Evolutionary conservation across 257 asterid species (phyloP).

Genomic region (Solanum tarijense): DNA sequence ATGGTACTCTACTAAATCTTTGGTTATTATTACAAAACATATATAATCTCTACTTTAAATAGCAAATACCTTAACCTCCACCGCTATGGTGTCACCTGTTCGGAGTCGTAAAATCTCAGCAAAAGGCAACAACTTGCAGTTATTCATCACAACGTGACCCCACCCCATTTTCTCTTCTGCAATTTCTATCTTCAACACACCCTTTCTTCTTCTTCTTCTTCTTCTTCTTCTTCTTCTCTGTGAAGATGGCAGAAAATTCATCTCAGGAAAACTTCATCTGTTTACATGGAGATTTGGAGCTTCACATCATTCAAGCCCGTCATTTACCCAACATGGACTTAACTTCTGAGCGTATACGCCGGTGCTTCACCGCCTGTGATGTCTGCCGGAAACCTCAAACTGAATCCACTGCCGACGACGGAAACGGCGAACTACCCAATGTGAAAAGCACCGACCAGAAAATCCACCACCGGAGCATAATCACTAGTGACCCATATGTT

Average conservation of each 20-base stretch:
- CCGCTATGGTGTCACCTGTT: background rate
- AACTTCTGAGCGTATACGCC: conserved; percentile 56
- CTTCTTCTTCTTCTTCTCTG: background rate
- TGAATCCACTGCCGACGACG: conserved; percentile 4
- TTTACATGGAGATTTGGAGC: conserved; percentile 76
- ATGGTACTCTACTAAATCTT: too few relatives aligned
- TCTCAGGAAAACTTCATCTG: conserved; percentile 9
- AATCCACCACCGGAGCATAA: conserved; percentile 51
- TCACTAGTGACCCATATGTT: conserved; percentile 83
- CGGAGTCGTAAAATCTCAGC: background rate
- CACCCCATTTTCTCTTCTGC: background rate
- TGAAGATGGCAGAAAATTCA: conserved; percentile 29
- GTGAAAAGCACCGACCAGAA: conserved; percentile 19
- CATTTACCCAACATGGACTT: conserved; percentile 81
- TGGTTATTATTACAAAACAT: too few relatives aligned
- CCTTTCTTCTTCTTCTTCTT: background rate
- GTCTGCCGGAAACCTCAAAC: conserved; percentile 18
- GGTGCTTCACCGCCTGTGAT: conserved; percentile 46
- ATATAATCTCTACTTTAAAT: background rate
- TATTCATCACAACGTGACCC: background rate
- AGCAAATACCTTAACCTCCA: background rate
- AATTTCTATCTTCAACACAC: background rate
- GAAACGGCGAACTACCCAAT: background rate
- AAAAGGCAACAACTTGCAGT: background rate
- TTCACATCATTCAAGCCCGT: conserved; percentile 57